Evolutionary conservation across 2,329 filamentous ascomycete genomes (phyloP).

Genomic region (Huntiella omanensis): DNA sequence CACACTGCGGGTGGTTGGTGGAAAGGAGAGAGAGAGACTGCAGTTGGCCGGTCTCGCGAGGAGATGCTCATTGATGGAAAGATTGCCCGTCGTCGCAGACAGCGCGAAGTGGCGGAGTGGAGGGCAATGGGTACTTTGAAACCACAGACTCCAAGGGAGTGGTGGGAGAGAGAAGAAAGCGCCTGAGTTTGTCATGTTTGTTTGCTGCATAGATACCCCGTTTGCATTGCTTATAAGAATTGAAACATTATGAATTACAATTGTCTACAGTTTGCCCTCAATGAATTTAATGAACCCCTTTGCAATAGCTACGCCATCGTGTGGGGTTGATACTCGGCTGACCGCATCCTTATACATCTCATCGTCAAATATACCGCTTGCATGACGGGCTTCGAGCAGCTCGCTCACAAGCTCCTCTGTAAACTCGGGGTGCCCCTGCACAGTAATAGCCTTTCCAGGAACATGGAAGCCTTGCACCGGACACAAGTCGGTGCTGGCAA

Average conservation of each 20-base stretch:
- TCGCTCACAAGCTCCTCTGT: slow-evolving; percentile 50
- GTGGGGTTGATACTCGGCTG: slow-evolving; percentile 41
- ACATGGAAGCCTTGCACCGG: slow-evolving; percentile 64
- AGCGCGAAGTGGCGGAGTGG: slow-evolving; percentile 25
- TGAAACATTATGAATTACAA: neutral
- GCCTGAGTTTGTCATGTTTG: neutral
- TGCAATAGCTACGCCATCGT: slow-evolving; percentile 65
- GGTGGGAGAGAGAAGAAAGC: slow-evolving; percentile 21
- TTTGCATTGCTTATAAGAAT: slow-evolving; percentile 7
- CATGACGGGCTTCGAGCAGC: slow-evolving; percentile 44
- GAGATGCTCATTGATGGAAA: slow-evolving; percentile 33
- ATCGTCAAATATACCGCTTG: slow-evolving; percentile 51
- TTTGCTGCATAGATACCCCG: slow-evolving; percentile 1
- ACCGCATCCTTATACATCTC: slow-evolving; percentile 47
- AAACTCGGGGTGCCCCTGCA: slow-evolving; percentile 82
- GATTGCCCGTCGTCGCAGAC: slow-evolving; percentile 27
- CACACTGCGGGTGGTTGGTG: slow-evolving; percentile 12
- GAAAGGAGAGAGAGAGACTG: slow-evolving; percentile 11
- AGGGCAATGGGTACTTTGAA: slow-evolving; percentile 3
- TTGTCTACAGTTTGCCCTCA: slow-evolving; percentile 26
- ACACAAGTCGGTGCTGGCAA: slow-evolving; percentile 50
- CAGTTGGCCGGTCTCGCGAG: slow-evolving; percentile 28
- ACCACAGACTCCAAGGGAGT: slow-evolving; percentile 12
- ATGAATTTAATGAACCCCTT: slow-evolving; percentile 62
- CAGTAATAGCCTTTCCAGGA: slow-evolving; percentile 46